These are phyloP conservation scores for Monosporozyma solicola DNA, from an alignment of 805 yeast species.

Conservation along the genomic window DNA sequence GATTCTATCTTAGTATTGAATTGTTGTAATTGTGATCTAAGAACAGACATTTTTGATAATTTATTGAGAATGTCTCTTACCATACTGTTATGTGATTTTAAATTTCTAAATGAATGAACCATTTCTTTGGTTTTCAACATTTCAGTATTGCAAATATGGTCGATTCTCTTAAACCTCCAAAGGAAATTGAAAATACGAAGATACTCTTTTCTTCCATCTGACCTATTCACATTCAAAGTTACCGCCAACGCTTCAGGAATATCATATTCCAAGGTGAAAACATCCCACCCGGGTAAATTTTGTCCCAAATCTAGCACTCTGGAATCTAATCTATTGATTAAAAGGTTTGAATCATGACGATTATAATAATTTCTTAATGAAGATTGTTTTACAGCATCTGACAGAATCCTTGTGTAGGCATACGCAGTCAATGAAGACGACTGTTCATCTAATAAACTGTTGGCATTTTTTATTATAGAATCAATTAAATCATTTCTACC, in stretches of 20 bases:
- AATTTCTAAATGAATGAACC: slow-evolving; percentile 22
- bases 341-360: slow-evolving; percentile 30
- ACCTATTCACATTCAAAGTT: slow-evolving; percentile 43
- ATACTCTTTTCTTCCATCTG: slow-evolving; percentile 47
- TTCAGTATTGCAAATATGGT: slow-evolving; percentile 39
- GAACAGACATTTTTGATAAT: slow-evolving; percentile 22
- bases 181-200: slow-evolving; percentile 75
- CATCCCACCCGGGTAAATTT: slow-evolving; percentile 82
- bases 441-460: slow-evolving; percentile 46
- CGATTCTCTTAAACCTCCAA: slow-evolving; percentile 66
- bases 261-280: slow-evolving; percentile 76
- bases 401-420: slow-evolving; percentile 54
- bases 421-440: slow-evolving; percentile 56
- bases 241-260: slow-evolving; percentile 43
- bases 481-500: slow-evolving; percentile 79
- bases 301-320: slow-evolving; percentile 66
- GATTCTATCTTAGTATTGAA: slow-evolving; percentile 27
- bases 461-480: slow-evolving; percentile 47
- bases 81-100: slow-evolving; percentile 17
- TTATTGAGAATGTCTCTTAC: slow-evolving; percentile 24
- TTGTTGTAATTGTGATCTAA: slow-evolving; percentile 30
- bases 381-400: slow-evolving; percentile 52
- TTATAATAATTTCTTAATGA: slow-evolving; percentile 36
- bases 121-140: slow-evolving; percentile 37
- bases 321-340: slow-evolving; percentile 63